Base-by-base conservation (phyloP, 257 asterid species). In the Pogostemon cablin region DNA sequence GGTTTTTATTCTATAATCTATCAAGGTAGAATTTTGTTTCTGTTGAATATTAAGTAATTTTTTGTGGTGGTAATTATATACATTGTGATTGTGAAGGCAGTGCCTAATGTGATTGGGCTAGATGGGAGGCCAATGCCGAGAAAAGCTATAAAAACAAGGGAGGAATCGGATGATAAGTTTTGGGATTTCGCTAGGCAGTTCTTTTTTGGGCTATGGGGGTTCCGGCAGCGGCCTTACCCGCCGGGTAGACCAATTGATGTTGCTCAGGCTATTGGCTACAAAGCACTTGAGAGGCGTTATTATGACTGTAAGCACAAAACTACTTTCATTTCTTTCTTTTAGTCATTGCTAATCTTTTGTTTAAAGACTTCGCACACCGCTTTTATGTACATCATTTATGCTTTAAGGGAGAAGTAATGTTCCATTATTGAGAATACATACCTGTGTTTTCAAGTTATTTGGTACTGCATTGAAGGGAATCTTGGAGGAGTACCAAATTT, bases 111-210 rank as follows among this genome's bases (percentile, higher is more conserved):
- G 79, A 79, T 78, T 71, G 99, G 99, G 73, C 80, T 89, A 76
- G 99, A 95, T 66, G 98, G 99, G 68, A 87, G 98, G 85, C 98
- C 98, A 67, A 89, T 91, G 95, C 99, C 99, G 0, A 87, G 98
- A 85, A 91, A 91, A 80, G 86, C 98, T 58, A 91, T 95, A 76
- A 84, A 81, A 68, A 68, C 90, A 2, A 34, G 62, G 43, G 1
- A 15, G 52, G 96, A 95, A 52, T 83, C 97, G 0, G 93, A 95
- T 74, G 92, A 95, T 79, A 95, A 95, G 76, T 95, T 95, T 67
- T 95, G 98, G 99, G 98, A 95, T 85, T 95, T 95, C 47, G 86
- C 96, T 12, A 84, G 74, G 78, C 99, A 95, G 83, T 95, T 95
- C 93, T 91, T 86, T 82, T 89, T 95, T 44, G 99, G 99, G 71